Conservation (phyloP, 768 basidiomycete species). For the Chalciporus chontae region DNA sequence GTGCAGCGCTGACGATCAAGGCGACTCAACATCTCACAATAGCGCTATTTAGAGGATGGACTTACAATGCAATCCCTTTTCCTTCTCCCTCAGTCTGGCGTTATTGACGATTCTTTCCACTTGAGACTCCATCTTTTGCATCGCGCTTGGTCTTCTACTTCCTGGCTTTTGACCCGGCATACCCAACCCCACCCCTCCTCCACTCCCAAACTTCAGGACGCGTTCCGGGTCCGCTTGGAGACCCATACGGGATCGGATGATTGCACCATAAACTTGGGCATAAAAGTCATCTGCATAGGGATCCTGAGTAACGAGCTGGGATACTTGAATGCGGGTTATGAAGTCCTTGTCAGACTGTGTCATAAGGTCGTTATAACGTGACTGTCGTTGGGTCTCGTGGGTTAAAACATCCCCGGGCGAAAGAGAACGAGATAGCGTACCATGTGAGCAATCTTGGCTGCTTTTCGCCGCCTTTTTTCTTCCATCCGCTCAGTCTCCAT, state of each 20-base stretch:
- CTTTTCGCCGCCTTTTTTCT: constrained; percentile 74
- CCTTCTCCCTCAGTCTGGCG: constrained; percentile 81
- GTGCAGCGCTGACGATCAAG: constrained; percentile 48
- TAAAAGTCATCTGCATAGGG: constrained; percentile 99
- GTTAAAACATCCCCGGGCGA: not conserved
- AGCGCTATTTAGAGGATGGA: constrained; percentile 7
- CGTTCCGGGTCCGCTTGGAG: constrained; percentile 66
- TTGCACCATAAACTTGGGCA: constrained; percentile 90
- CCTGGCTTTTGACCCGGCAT: constrained; percentile 46
- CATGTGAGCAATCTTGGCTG: constrained; percentile 87
- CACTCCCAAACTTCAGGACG: constrained; percentile 84
- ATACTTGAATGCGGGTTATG: constrained; percentile 98
- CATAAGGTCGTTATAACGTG: constrained; percentile 93
- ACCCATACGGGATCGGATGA: constrained; percentile 76
- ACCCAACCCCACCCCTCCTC: constrained; percentile 78
- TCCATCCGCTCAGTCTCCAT: constrained; percentile 89
- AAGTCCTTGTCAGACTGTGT: constrained; percentile 99
- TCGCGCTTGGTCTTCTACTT: constrained; percentile 73
- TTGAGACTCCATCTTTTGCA: constrained; percentile 92
- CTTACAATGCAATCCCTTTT: constrained; percentile 66
- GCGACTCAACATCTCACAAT: not conserved
- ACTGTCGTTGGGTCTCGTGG: constrained; percentile 38
- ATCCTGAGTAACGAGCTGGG: constrained; percentile 95
- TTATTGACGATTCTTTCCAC: constrained; percentile 95
- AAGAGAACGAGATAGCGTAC: constrained; percentile 36